Base-by-base conservation (phyloP, 192 early-diverging fungal genomes). In the Coemansia sp. region DNA sequence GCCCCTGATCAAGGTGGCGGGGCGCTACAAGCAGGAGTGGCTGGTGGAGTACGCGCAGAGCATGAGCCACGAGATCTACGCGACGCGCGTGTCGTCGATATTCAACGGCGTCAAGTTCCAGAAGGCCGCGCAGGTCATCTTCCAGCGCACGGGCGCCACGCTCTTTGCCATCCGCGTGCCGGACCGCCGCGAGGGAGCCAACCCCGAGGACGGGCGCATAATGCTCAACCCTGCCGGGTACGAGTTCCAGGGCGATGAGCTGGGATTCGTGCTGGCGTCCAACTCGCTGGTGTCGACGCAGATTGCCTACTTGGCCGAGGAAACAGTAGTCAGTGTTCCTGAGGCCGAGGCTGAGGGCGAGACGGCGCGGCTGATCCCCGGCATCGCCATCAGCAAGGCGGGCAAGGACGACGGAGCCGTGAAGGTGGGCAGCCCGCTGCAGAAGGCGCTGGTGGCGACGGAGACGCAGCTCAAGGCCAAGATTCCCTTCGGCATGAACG, bases 31-130 rank as follows among this genome's bases (percentile, higher is more conserved):
- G 51, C 74, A 73, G 45, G 27, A 62, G 33, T 90, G 90, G 88
- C 69, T 88, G 42, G 70, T 77, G 54, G 89, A 90, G 69, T 92
- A 91, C 50, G 73, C 88, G 1, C 65, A 70, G 46, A 88, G 89
- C 31, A 84, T 86, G 48, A 71, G 67, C 42, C 85, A 89, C 48
- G 91, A 92, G 69, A 88, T 92, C 35, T 92, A 92, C 64, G 62
- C 87, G 9, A 82, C 86, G 2, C 64, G 62, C 6, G 67, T 92
- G 27, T 81, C 88, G 14, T 51, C 79, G 1, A 40, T 72, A 0
- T 77, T 87, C 39, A 64, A 66, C 8, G 87, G 87, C 34, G 56
- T 80, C 46, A 73, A 74, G 67, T 92, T 91, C 74, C 71, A 75
- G 57, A 67, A 83, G 39, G 88, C 77, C 6, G 86, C 89, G 4